Evolutionary conservation across 2,329 filamentous ascomycete genomes (phyloP), one percentile per base, ranked within the genome.

Genomic region (Talaromyces islandicus): DNA sequence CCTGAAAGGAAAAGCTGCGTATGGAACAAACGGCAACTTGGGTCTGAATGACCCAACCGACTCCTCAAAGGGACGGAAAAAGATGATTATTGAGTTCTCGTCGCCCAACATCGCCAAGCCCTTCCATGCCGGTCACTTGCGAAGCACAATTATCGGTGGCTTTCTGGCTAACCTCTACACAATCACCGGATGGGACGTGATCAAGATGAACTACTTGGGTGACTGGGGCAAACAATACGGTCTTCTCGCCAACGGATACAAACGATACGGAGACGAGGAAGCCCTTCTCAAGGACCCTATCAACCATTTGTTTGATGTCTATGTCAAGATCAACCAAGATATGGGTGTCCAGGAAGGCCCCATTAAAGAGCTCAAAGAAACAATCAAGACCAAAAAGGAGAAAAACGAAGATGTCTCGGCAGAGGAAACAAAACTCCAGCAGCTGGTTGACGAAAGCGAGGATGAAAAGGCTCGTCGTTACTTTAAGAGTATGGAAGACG

Each of bases 201-300:
- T 82, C 55, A 80, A 83, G 62, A 83, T 88, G 81, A 88, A 88
- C 75, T 88, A 88, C 71, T 79, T 88, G 4, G 85, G 85, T 63
- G 85, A 88, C 68, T 88, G 85, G 85, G 85, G 85, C 56, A 87
- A 87, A 77, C 85, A 88, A 71, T 87, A 87, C 63, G 85, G 85
- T 67, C 77, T 88, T 35, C 74, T 87, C 56, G 85, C 83, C 10
- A 81, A 86, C 60, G 85, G 85, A 1, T 88, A 84, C 69, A 81
- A 85, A 67, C 78, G 80, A 64, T 88, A 83, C 63, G 85, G 85
- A 53, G 81, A 77, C 61, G 84, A 87, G 70, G 83, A 85, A 64
- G 80, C 82, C 66, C 75, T 88, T 38, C 71, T 78, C 56, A 80
- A 80, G 67, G 84, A 88, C 68, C 85, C 85, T 0, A 86, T 87